Conservation (phyloP, 2,329 filamentous ascomycete species). For the Coniochaeta hoffmannii region DNA sequence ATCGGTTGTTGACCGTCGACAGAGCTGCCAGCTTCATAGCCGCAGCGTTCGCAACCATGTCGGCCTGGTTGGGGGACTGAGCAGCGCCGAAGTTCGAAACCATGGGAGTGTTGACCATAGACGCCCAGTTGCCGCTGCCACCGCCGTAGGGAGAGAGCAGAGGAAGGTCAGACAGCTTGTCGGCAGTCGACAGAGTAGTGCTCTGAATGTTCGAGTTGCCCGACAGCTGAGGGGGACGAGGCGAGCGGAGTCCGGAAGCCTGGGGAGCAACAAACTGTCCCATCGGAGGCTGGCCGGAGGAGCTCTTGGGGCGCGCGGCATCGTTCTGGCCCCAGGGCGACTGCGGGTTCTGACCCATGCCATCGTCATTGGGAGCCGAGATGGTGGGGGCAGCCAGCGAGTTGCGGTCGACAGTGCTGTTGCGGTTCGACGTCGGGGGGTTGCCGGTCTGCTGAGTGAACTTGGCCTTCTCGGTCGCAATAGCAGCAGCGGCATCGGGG, state of each 20-base stretch:
- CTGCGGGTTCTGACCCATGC: slow-evolving; percentile 56
- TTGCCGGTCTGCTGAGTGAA: slow-evolving; percentile 94
- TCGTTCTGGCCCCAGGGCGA: slow-evolving; percentile 70
- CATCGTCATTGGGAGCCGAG: slow-evolving; percentile 60
- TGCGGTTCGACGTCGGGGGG: slow-evolving; percentile 83
- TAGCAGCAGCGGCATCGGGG: slow-evolving; percentile 94
- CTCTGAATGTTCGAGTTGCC: slow-evolving; percentile 69
- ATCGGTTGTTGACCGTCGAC: slow-evolving; percentile 96
- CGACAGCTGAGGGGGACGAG: slow-evolving; percentile 60
- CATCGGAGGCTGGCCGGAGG: slow-evolving; percentile 76
- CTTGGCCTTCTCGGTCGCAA: slow-evolving; percentile 95
- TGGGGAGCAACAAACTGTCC: slow-evolving; percentile 83
- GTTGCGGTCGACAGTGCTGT: slow-evolving; percentile 73
- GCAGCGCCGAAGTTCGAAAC: slow-evolving; percentile 71
- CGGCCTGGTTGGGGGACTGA: slow-evolving; percentile 65
- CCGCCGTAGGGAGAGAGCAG: slow-evolving; percentile 77
- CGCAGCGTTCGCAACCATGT: slow-evolving; percentile 98
- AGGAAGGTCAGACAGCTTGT: slow-evolving; percentile 67
- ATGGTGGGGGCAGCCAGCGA: slow-evolving; percentile 76
- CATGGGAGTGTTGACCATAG: slow-evolving; percentile 97
- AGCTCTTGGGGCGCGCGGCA: slow-evolving; percentile 62
- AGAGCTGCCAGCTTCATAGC: slow-evolving; percentile 97
- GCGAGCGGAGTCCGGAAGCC: slow-evolving; percentile 69
- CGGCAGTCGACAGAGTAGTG: slow-evolving; percentile 69
- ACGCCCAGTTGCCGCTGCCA: slow-evolving; percentile 91